Percentiles rank a stretch among this genome's conserved stretches.
Conservation (phyloP, 345 rosid genomes). For the Brassica carinata region DNA sequence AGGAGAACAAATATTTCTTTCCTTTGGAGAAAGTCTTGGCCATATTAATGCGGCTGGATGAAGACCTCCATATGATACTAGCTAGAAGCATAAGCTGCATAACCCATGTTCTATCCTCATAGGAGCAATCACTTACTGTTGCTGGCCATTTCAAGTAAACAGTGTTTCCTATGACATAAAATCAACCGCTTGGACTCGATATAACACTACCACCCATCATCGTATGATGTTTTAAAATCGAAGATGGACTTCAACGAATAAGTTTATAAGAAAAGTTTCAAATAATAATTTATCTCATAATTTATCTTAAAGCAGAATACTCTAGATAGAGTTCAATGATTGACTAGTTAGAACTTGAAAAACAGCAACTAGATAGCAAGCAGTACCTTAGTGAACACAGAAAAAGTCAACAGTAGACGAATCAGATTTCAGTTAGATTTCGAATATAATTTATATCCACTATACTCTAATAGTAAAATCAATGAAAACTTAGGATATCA, state of each 20-base stretch:
- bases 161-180: not conserved
- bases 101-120: not conserved
- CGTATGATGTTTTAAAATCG: not conserved
- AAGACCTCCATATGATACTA: not conserved
- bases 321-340: not conserved
- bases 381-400: not conserved
- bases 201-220: not conserved
- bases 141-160: not conserved
- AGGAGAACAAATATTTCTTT: not conserved
- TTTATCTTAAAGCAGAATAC: not conserved
- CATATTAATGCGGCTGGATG: not conserved
- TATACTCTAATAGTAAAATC: not conserved
- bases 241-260: not conserved
- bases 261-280: not conserved
- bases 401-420: not conserved
- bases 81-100: not conserved
- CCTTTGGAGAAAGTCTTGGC: not conserved
- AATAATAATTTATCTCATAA: not conserved
- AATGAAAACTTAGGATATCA: not conserved
- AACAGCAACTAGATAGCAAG: not conserved
- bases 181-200: not conserved
- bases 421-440: not conserved
- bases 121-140: not conserved
- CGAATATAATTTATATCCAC: not conserved
- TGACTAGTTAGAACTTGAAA: not conserved